Evolutionary conservation across 2,329 filamentous ascomycete genomes (phyloP), one percentile per base, ranked within the genome.

Genomic region (Clathrospora elynae): DNA sequence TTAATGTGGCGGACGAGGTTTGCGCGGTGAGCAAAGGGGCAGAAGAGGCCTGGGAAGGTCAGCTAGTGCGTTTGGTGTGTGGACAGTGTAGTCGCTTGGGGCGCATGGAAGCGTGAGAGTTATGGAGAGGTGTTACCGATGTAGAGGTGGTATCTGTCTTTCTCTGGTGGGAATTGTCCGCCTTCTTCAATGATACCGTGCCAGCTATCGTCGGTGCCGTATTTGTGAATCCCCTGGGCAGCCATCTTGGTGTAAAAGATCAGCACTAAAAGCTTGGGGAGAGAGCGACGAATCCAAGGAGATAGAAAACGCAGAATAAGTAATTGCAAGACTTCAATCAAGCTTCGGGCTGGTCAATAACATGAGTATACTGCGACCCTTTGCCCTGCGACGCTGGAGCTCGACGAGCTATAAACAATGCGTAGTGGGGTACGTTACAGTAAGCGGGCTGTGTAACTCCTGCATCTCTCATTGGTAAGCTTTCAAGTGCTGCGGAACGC

Each of bases 1-100:
- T 83, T 82, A 34, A 85, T 70, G 34, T 82, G 73, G 4, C 81
- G 74, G 6, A 81, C 72, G 8, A 85, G 67, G 53, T 82, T 83
- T 11, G 67, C 78, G 8, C 82, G 76, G 57, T 85, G 83, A 2
- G 83, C 82, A 52, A 84, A 85, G 2, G 82, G 83, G 55, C 82
- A 85, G 69, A 86, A 86, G 18, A 84, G 74, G 13, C 81, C 78
- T 75, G 16, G 2, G 12, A n/a, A 9, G 5, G 1, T n/a, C n/a
- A n/a, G n/a, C n/a, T n/a, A n/a, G n/a, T 42, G n/a, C 25, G 37
- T 37, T 2, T 19, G 24, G 20, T 37, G 23, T 6, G 9, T 11
- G 22, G 14, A 17, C 25, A 9, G 12, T 11, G 26, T 23, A 26
- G 24, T 4, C 5, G 5, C 24, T 26, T 10, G 11, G 24, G 24